These are phyloP conservation scores for Fraxinus greggii DNA, from an alignment of 305 asterid species.

Conservation along the genomic window DNA sequence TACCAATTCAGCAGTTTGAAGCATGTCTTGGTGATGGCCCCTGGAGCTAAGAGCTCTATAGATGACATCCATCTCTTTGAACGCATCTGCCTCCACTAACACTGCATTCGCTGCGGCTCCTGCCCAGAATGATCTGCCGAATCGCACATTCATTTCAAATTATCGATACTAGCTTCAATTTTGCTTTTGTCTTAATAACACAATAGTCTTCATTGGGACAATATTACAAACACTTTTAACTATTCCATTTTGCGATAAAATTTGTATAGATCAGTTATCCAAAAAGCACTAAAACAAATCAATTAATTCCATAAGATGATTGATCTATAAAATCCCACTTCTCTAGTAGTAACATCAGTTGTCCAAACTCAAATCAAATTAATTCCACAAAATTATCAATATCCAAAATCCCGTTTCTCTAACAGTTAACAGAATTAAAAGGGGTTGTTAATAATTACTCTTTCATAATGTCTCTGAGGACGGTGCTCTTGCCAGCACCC, in stretches of 20 bases:
- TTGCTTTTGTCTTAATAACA: not conserved
- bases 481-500: constrained; percentile 99
- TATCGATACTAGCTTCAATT: not conserved
- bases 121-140: constrained; percentile 75
- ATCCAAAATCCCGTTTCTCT: not conserved
- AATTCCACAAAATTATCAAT: not conserved
- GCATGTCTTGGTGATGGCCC: constrained; percentile 94
- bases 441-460: constrained; percentile 42
- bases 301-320: not conserved
- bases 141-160: not conserved
- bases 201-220: not conserved
- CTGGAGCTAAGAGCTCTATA: constrained; percentile 75
- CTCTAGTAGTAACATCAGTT: not conserved
- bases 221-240: not conserved
- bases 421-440: not conserved
- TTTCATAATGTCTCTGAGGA: constrained; percentile 81
- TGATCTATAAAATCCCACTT: not conserved
- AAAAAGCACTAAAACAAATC: not conserved
- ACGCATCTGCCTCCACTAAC: constrained; percentile 92
- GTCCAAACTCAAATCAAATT: not conserved
- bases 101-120: constrained; percentile 75
- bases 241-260: not conserved
- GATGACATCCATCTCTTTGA: constrained; percentile 87
- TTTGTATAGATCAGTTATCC: not conserved
- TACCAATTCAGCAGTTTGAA: constrained; percentile 93